Base-by-base conservation (phyloP, 305 asterid species). In the Rubia tinctorum region DNA sequence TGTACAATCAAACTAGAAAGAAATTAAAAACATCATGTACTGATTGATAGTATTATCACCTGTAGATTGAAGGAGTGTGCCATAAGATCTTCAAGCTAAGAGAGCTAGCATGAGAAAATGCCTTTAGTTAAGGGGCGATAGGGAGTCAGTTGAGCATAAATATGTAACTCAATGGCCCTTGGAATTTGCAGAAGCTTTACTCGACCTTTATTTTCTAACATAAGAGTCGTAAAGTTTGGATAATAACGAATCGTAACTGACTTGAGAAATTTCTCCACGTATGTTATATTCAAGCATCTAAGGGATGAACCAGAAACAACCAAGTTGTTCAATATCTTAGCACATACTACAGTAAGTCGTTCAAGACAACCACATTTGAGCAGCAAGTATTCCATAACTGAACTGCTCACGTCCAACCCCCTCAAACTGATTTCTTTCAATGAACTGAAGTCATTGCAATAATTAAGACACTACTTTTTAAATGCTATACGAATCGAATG, bases 21-120 rank as follows among this genome's bases (percentile, higher is more conserved):
- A 53, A 58, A 6, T 22, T 8, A 20, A 58, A 22, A 22, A 5
- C 20, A 18, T 3, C 20, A 2, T 5, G 15, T 15, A 7, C 17
- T 15, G 60, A 14, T 14, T n/a, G n/a, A n/a, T n/a, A 2, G 1
- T 20, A 22, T 11, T 58, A 42, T 58, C 39, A 65, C 69, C 47
- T 7, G 13, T 34, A 18, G 14, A n/a, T 65, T 14, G 23, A 5
- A 7, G 49, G 49, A 20, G 34, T 65, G 49, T 37, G 39, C 15
- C 69, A 65, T 18, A 18, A 65, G 69, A 65, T 37, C 27, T 39
- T 65, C 49, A 7, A 65, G 49, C 69, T 65, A 49, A 17, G 69
- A 65, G 69, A 65, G 49, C 17, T 7, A 14, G 49, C 69, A 14
- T 4, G 49, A 39, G 69, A 65, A 20, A 53, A 53, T 53, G 7